phyloP scores from a whole-genome alignment of 2,329 filamentous ascomycete genomes.

The Monosporascus sp. region DNA sequence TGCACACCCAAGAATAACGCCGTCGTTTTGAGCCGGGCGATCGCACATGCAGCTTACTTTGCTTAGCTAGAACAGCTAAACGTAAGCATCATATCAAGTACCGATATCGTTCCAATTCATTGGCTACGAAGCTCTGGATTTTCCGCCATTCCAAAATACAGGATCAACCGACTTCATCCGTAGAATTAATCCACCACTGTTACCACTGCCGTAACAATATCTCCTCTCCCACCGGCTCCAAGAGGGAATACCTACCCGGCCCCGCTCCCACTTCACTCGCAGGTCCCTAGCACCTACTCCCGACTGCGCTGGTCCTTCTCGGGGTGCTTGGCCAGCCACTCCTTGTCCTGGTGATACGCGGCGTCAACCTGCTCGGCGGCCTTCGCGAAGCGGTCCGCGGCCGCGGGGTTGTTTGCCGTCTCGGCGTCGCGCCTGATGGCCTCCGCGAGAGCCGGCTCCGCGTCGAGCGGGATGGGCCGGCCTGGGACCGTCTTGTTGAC shows the following conservation, averaged over 20 bases:
- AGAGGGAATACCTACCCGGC: not conserved
- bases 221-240: too few species aligned
- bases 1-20: too few species aligned
- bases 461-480: not conserved
- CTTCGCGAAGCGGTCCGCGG: not conserved
- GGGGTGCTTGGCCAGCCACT: not conserved
- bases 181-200: too few species aligned
- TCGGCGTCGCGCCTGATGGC: not conserved
- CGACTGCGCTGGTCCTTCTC: not conserved
- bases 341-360: not conserved
- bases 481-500: not conserved
- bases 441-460: not conserved
- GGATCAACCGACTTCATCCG: too few species aligned
- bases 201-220: too few species aligned
- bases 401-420: not conserved
- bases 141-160: too few species aligned
- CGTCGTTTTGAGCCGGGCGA: too few species aligned
- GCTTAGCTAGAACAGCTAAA: too few species aligned
- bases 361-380: not conserved
- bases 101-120: too few species aligned
- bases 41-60: too few species aligned
- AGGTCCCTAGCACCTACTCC: not conserved
- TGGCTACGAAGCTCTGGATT: too few species aligned
- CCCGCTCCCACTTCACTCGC: not conserved
- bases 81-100: too few species aligned